Base-by-base conservation (phyloP, 108 stramenopile species). In the Parietichytrium sp. region DNA sequence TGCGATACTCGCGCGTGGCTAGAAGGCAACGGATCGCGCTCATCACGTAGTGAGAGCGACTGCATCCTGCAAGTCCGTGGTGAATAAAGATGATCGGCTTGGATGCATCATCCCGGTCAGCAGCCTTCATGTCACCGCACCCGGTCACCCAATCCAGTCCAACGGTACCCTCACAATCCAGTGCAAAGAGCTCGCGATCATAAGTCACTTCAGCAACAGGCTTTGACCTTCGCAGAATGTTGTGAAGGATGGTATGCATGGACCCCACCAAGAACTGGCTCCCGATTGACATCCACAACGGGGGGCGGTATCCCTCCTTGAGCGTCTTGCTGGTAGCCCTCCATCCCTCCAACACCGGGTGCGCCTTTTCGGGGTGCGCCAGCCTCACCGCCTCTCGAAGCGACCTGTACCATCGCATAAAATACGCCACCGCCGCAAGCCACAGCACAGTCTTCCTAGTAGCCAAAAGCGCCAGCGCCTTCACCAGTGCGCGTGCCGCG, bases 61-160 rank as follows among this genome's bases (percentile, higher is more conserved):
- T 79, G 49, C 82, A 81, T 48, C 82, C 82, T n/a, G 72, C 48
- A 18, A 82, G 78, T 29, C 82, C 82, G 38, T 82, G 82, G 13
- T 81, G 82, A 7, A 82, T 16, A 23, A 82, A 15, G 29, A 82
- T 0, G 7, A 53, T 47, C 49, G 25, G 55, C 72, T 48, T 55
- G 77, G 61, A 72, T 25, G 61, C 36, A 42, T 72, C 61, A 25
- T 72, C 38, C 20, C 45, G 36, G 42, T 42, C 36, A 25, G 61
- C 38, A 8, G 61, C 61, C 61, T 72, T 42, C 38, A 72, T 33
- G 38, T 72, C 61, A 25, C 61, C 61, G 42, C 38, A 72, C n/a
- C 61, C 38, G 10, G 36, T 72, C 38, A 42, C 61, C 61, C 61
- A 72, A 42, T 72, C 61, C 23, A 72, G 61, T 13, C 61, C 61